A percentile compares a stretch with the other conserved stretches of the same genome.
These are phyloP conservation scores for Ochromonas danica DNA, from an alignment of 108 stramenopile species.

Conservation along the genomic window DNA sequence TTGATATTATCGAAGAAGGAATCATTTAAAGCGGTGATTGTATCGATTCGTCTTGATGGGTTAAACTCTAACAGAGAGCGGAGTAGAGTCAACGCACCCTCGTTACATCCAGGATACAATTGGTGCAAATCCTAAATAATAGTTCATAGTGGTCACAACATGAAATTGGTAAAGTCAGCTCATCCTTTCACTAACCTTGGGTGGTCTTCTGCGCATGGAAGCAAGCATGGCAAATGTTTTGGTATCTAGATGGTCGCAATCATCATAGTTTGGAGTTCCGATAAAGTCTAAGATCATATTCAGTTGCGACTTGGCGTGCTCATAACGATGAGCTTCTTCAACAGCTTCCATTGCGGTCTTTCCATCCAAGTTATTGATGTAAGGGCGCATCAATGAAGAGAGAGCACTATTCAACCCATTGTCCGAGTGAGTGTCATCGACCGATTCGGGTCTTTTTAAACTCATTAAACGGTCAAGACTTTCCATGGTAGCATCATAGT, in stretches of 20 bases:
- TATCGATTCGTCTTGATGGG: neutral
- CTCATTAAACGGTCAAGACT: too few species aligned
- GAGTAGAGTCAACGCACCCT: neutral
- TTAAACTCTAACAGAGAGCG: neutral
- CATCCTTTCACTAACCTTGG: neutral
- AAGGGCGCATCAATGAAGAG: too few species aligned
- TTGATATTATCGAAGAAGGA: neutral
- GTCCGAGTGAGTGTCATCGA: too few species aligned
- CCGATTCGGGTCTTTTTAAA: too few species aligned
- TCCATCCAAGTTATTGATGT: too few species aligned
- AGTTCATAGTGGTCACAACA: neutral
- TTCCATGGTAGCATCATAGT: too few species aligned
- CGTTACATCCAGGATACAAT: neutral
- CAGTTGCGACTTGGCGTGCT: conserved; percentile 60
- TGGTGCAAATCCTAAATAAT: neutral
- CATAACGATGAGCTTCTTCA: neutral
- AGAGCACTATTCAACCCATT: too few species aligned
- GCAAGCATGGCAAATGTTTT: neutral
- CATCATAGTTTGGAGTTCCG: conserved; percentile 65
- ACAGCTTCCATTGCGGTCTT: too few species aligned
- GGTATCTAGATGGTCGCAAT: neutral
- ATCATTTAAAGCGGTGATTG: neutral
- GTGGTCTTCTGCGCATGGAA: neutral
- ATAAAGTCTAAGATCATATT: conserved; percentile 94
- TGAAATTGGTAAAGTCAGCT: neutral